Evolutionary conservation across 768 basidiomycete species (phyloP).

Genomic region (Leccinum subgranulosum): DNA sequence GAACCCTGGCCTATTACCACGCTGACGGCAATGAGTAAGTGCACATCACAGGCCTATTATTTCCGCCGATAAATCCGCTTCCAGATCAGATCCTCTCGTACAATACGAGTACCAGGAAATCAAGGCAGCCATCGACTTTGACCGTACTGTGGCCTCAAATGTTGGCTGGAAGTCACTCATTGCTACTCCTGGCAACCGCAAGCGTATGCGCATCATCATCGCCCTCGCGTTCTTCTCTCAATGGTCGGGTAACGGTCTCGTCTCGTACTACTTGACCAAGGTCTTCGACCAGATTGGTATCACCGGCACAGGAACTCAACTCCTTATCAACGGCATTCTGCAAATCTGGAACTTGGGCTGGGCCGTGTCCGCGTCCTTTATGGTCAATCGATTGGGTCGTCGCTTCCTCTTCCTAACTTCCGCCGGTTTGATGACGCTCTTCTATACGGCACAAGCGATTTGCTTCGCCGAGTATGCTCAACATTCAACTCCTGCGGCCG

Average conservation of each 20-base stretch:
- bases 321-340: conserved; percentile 83
- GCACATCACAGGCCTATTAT: not conserved
- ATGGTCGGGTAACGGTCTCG: conserved; percentile 84
- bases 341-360: conserved; percentile 78
- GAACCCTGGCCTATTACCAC: conserved; percentile 79
- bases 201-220: conserved; percentile 72
- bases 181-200: conserved; percentile 65
- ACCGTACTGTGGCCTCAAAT: conserved; percentile 54
- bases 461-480: conserved; percentile 58
- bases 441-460: conserved; percentile 67
- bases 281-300: conserved; percentile 71
- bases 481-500: conserved; percentile 40
- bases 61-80: not conserved
- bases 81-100: conserved; percentile 61
- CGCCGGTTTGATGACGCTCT: conserved; percentile 54
- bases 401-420: conserved; percentile 69
- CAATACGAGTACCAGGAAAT: conserved; percentile 79
- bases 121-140: conserved; percentile 70
- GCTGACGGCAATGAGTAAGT: conserved; percentile 65
- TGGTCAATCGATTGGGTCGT: conserved; percentile 67
- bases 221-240: conserved; percentile 82
- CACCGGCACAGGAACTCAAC: conserved; percentile 56
- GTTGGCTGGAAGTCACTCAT: conserved; percentile 71
- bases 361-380: conserved; percentile 53
- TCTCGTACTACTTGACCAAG: conserved; percentile 77